Evolutionary conservation across 768 basidiomycete species (phyloP), one percentile per base, ranked within the genome.

Genomic region (Aureoboletus auriporus): DNA sequence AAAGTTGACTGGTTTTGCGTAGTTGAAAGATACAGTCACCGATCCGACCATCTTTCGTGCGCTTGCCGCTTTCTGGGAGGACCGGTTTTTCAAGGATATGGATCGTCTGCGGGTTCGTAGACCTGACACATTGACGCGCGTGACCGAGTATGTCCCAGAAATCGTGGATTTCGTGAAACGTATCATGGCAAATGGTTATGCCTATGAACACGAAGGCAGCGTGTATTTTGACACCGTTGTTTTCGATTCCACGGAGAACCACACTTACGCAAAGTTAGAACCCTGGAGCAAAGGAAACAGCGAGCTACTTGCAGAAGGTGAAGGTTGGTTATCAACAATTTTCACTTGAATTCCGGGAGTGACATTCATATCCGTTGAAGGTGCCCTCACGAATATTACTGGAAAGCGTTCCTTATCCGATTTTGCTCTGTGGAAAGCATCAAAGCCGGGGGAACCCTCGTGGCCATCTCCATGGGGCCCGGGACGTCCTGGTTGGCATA

Each of bases 361-460:
- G 44, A 20, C 31, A 23, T 46, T 26, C 14, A 43, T 47, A 40
- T 26, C 26, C n/a, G 39, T n/a, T 27, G 10, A 40, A 84, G 82
- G 84, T 40, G 78, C 82, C 12, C 68, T 86, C 34, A 75, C 83
- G 12, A 68, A 60, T 3, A 75, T 77, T 31, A 70, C 69, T 16
- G 84, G 85, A 9, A 84, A 87, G 60, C 80, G 86, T 46, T 87
- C 90, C n/a, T 66, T 84, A 1, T 77, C 93, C 7, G 96, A 99
- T 69, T 99, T 99, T 68, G 96, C 96, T 5, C 74, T 99, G 11
- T 99, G 96, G 96, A 99, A 99, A 70, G 84, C 89, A 2, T 91
- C 92, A 28, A 95, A 93, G 72, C 82, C 92, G 3, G 96, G 96
- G 7, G 96, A 99, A 66, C 96, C 96, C 2, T 85, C 85, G 4